Base-by-base conservation (phyloP, 352 stramenopile species). In the Globisporangium irregulare region DNA sequence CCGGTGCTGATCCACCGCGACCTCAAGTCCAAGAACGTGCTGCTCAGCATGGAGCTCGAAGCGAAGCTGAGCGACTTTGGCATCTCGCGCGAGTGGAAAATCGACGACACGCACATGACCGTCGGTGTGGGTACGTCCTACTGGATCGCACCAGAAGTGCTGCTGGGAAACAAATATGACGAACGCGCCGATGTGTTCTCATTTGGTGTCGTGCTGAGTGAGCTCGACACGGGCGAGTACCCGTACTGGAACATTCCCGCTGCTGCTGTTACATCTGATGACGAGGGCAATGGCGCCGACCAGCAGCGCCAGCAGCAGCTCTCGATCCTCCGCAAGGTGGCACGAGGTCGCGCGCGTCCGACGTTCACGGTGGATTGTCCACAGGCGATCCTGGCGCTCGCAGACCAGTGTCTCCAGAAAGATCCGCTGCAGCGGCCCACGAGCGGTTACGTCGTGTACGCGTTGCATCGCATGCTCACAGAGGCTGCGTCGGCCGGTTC, bases 1-100 rank as follows among this genome's bases (percentile, higher is more conserved):
- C 38, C 38, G 38, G 38, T 46, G 18, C 53, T 91, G 0, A 72
- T 91, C 6, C 83, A 91, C 51, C 81, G 83, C 8, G 81, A 91
- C 59, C 67, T 91, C 22, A 91, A 89, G 54, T 87, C 81, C 1
- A 72, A 80, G 0, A 89, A 89, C 20, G 72, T 92, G 24, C 59
- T 91, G 29, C 53, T 89, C 10, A 46, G 18, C 38, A 18, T 46
- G 38, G 12, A 46, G 38, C 12, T 46, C 3, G 29, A 58, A 1
- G 74, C 77, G 22, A 84, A 84, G 53, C n/a, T 84, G 15, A 79
- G 67, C 32, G 74, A 79, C 58, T 81, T 81, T 64, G 74, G 74
- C 12, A 55, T 79, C 29, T 62, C 74, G 18, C 72, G 69, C 12
- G 38, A 46, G 38, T 46, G 38, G 38, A 46, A 46, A 12, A 20